A percentile compares a stretch with the other conserved stretches of the same genome.
phyloP scores from a whole-genome alignment of 164 flowering plant genomes.

The Vitis cinerea region DNA sequence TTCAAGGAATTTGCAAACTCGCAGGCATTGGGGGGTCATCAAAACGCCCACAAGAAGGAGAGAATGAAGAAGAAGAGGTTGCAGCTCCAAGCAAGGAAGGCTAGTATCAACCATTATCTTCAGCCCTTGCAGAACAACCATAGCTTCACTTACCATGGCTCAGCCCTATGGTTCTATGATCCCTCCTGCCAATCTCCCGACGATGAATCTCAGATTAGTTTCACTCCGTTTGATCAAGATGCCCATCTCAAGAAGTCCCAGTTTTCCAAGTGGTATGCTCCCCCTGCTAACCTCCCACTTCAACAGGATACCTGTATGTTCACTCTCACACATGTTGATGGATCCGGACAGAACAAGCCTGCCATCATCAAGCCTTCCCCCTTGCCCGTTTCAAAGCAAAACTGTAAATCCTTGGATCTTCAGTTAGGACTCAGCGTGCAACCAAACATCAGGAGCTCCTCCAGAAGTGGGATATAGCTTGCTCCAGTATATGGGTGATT shows the following conservation, averaged over 20 bases:
- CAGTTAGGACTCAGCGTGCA: slow-evolving; percentile 42
- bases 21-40: slow-evolving; percentile 97
- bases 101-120: slow-evolving; percentile 58
- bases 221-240: slow-evolving; percentile 38
- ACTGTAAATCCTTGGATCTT: slow-evolving; percentile 46
- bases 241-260: slow-evolving; percentile 10
- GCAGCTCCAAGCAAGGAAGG: slow-evolving; percentile 80
- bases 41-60: slow-evolving; percentile 97
- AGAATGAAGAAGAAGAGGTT: slow-evolving; percentile 78
- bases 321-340: slow-evolving; percentile 28
- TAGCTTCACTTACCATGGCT: slow-evolving; percentile 20
- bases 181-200: slow-evolving; percentile 33
- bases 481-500: too few species aligned
- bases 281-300: slow-evolving; percentile 19
- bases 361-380: slow-evolving; percentile 27
- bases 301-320: slow-evolving; percentile 31
- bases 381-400: slow-evolving; percentile 29
- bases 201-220: slow-evolving; percentile 63
- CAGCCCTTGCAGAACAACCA: slow-evolving; percentile 45
- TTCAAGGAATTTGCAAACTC: slow-evolving; percentile 79
- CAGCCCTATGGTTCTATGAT: slow-evolving; percentile 40
- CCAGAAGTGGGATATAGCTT: slow-evolving; percentile 19
- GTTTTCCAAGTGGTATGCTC: slow-evolving; percentile 18
- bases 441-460: slow-evolving; percentile 17
- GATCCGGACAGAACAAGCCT: slow-evolving; percentile 21